Evolutionary conservation across 768 basidiomycete species (phyloP), one percentile per base, ranked within the genome.

Genomic region (Filobasidium floriforme): DNA sequence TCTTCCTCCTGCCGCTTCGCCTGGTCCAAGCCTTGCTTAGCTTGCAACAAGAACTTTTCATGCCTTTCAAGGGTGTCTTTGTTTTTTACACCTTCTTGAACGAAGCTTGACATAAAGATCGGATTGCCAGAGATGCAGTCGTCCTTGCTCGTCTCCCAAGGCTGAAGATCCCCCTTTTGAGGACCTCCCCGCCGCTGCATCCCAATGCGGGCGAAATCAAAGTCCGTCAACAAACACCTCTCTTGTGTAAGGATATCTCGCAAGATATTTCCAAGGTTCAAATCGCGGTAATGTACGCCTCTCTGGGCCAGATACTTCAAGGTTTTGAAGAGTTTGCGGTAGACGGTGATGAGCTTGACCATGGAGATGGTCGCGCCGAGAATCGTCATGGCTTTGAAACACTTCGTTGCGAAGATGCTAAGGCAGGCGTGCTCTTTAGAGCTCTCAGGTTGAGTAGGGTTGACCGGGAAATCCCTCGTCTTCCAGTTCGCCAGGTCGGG

Each of bases 181-280:
- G 6, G 22, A 24, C 26, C 22, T 7, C 26, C 54, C n/a, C 26
- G 22, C 29, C 26, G 15, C 7, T 24, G 18, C 26, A 28, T 57
- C n/a, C 54, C 22, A 15, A 57, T 22, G 7, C 54, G 54, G 4
- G n/a, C 22, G 15, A 24, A 57, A 32, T 57, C 54, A n/a, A 57
- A 57, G 26, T 57, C 54, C 6, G 24, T 32, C 54, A 57, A 57
- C 22, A 57, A n/a, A 57, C 54, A 57, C 54, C 54, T 57, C 24
- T 22, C 26, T n/a, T 32, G 5, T 7, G 22, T 57, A 15, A 26
- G 22, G 12, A 57, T 32, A 24, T 57, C 26, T 24, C 22, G 24
- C 46, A 57, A 24, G 15, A 57, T 57, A 28, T 57, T 57, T 26
- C 54, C 54, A 6, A 32, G 54, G 24, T 32, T 57, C 22, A 57